Evolutionary conservation across 2,329 filamentous ascomycete species (phyloP), one percentile per base, ranked within the genome.

Genomic region (Cladosporium phlei): DNA sequence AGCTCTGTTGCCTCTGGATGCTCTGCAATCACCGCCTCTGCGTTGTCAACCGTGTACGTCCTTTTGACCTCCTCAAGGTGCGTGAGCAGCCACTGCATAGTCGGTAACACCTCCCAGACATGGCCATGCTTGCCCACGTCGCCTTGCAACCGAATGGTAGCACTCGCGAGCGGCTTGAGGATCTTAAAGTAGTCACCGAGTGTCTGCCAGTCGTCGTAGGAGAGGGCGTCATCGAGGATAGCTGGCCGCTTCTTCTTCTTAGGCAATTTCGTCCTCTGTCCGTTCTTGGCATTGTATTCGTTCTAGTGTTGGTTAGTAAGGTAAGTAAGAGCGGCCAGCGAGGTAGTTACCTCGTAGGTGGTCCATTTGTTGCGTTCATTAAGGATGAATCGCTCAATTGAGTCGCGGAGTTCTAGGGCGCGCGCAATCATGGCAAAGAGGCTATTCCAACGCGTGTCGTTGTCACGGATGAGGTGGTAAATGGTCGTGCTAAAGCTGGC

Each of bases 391-490:
- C 16, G 12, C 12, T 30, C 28, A 14, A 38, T 38, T 38, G 17
- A 21, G 24, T 38, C 35, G 12, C 35, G 35, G 25, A 38, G 17
- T 10, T 38, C 25, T 22, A 38, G 35, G 14, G 35, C 35, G 17
- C 35, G 35, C 35, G n/a, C 35, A 21, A 38, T 38, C 17, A 21
- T 21, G 14, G 20, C 19, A 21, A 38, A 38, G 16, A 38, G 14
- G 20, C 35, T 38, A 16, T 38, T 38, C 35, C 35, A 38, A 21
- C 35, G 35, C 20, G 35, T 38, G 35, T 38, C 35, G 20, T 38
- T 38, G 35, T 38, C 35, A 21, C 25, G 17, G 9, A 38, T 16
- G 14, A 25, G 35, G n/a, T 24, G 20, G n/a, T 25, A 30, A 14
- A 30, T 30, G n/a, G n/a, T 12, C 16, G n/a, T 14, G 16, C 12